Base-by-base conservation (phyloP, 164 flowering plant genomes). In the Tinospora cordifolia region DNA sequence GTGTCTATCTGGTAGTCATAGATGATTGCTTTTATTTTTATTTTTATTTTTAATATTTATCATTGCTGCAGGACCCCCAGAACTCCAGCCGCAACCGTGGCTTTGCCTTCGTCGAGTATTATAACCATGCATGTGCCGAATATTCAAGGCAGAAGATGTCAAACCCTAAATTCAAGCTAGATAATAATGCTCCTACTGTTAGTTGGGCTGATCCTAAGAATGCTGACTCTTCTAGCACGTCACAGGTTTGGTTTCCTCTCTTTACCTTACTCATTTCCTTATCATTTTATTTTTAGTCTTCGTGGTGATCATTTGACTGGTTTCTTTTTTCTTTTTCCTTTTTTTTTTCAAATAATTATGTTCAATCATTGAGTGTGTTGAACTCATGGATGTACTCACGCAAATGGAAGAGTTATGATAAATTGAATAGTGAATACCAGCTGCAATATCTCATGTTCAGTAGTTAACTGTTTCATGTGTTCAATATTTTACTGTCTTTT, bases 101-200 rank as follows among this genome's bases (percentile, higher is more conserved):
- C n/a, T 94, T 89, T 88, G 97, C 90, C 24, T 94, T 91, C 70
- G 80, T 94, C 27, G 94, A 88, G 79, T 94, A 91, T 71, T 90
- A 90, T 65, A 91, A 94, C 75, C 87, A 86, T 84, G 92, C 94
- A 41, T 93, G 98, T 83, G 98, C 98, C 34, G 98, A 91, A 72
- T 89, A 87, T 83, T 84, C 97, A 38, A 87, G 90, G 72, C 82
- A 89, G 69, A 86, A 83, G 80, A 90, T 93, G 98, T 83, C 84
- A 54, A 83, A 77, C 59, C 85, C 93, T 69, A 77, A 84, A 65
- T 93, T 93, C 74, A 90, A 90, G 85, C 89, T 93, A 26, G 93
- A 84, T 38, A 82, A 75, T 27, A 88, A 87, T 79, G 83, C 90
- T 71, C 96, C 94, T 54, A 93, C 94, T 24, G 90, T 90, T 62